phyloP scores from a whole-genome alignment of 768 basidiomycete genomes.

The Hydnomerulius pinastri region DNA sequence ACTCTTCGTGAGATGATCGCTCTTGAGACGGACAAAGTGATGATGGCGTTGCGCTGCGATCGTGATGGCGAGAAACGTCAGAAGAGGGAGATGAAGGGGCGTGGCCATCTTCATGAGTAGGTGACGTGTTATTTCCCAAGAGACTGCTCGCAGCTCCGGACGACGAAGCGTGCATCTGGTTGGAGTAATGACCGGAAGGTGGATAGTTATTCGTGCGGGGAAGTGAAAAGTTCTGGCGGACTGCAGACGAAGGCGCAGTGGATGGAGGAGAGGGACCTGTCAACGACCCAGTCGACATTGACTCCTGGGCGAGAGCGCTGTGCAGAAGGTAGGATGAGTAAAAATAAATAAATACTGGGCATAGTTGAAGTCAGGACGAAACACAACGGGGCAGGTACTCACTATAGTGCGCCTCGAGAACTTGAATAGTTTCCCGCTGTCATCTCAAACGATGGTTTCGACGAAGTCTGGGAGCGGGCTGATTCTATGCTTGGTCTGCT shows the following conservation, averaged over 20 bases:
- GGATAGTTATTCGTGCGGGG: slow-evolving; percentile 27
- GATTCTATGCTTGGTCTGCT: slow-evolving; percentile 71
- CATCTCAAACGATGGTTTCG: slow-evolving; percentile 62
- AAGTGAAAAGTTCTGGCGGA: slow-evolving; percentile 47
- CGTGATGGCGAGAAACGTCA: slow-evolving; percentile 11
- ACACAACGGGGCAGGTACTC: too few relatives aligned
- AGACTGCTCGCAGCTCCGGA: slow-evolving; percentile 7
- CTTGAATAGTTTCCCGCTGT: slow-evolving; percentile 51
- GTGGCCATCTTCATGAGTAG: slow-evolving; percentile 2
- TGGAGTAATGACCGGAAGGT: slow-evolving; percentile 6
- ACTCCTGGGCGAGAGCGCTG: slow-evolving; percentile 64
- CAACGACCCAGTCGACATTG: slow-evolving; percentile 57
- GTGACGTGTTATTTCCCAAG: slow-evolving; percentile 9
- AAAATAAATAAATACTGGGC: too few relatives aligned
- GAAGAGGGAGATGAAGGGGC: slow-evolving; percentile 11
- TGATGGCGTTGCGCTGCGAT: slow-evolving; percentile 16
- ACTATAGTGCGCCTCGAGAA: slow-evolving; percentile 62
- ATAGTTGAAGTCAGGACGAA: too few relatives aligned
- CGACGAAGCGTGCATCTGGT: slow-evolving; percentile 8
- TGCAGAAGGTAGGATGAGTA: neutral
- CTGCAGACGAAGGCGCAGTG: slow-evolving; percentile 12
- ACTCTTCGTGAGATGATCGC: slow-evolving; percentile 33
- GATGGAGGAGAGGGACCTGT: slow-evolving; percentile 32
- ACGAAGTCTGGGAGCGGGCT: slow-evolving; percentile 47
- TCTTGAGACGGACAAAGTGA: slow-evolving; percentile 36